Percentiles rank a stretch among this genome's conserved stretches.
Evolutionary conservation across 805 yeast genomes (phyloP).

Genomic region (Peterozyma toletana): DNA sequence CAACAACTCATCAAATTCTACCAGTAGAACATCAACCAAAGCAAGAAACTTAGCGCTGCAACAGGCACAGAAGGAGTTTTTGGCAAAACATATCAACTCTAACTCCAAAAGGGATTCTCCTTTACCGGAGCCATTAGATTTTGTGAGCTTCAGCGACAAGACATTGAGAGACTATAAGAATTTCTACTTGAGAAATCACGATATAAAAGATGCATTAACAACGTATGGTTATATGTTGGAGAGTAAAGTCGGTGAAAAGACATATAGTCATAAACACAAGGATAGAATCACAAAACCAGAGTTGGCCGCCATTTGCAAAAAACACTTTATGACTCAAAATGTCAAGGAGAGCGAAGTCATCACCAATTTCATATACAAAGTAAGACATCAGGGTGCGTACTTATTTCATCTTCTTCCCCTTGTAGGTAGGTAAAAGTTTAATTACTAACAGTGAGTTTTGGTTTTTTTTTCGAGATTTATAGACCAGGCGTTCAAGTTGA

Average conservation of each 20-base stretch:
- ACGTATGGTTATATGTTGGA: conserved; percentile 63
- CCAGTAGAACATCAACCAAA: conserved; percentile 42
- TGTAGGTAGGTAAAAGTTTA: too few species aligned
- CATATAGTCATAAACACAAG: conserved; percentile 33
- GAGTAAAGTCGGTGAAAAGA: conserved; percentile 67
- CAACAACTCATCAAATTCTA: conserved; percentile 7
- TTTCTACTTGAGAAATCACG: conserved; percentile 27
- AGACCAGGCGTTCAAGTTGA: conserved; percentile 29
- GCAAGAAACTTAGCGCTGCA: conserved; percentile 54
- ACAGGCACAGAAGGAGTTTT: conserved; percentile 63
- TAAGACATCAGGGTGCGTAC: conserved; percentile 46
- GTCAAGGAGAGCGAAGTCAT: conserved; percentile 80
- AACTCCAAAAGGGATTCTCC: conserved; percentile 62
- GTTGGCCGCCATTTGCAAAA: conserved; percentile 52
- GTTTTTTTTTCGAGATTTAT: too few species aligned
- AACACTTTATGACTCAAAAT: conserved; percentile 54
- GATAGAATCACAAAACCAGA: conserved; percentile 51
- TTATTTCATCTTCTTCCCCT: conserved; percentile 21
- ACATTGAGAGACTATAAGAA: conserved; percentile 66
- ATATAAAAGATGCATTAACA: conserved; percentile 52
- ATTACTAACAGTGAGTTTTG: too few species aligned
- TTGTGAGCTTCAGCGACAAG: conserved; percentile 51
- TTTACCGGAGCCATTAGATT: conserved; percentile 57
- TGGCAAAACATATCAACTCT: conserved; percentile 62
- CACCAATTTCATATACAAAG: conserved; percentile 83